phyloP scores from a whole-genome alignment of 2,329 filamentous ascomycete species.

The Chaetomiaceae sp. region DNA sequence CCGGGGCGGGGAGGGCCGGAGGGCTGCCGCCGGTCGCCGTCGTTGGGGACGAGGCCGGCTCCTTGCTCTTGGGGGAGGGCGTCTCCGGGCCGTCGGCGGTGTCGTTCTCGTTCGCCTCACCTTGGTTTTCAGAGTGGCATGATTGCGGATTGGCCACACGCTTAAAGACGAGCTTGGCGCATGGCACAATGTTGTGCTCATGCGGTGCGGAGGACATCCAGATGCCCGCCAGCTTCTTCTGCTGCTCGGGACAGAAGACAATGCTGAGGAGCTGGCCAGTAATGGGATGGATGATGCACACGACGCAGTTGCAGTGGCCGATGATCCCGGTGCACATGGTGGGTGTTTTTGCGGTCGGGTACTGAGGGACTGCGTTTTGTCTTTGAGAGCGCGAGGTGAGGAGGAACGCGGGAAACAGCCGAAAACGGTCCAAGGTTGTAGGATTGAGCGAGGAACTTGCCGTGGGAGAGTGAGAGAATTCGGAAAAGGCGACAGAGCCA shows the following conservation, averaged over 20 bases:
- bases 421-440: too few relatives aligned
- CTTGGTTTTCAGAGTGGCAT: neutral
- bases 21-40: too few relatives aligned
- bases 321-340: conserved; percentile 5
- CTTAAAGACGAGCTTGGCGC: neutral
- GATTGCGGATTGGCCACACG: neutral
- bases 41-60: too few relatives aligned
- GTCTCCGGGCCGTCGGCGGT: too few relatives aligned
- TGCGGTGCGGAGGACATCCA: neutral
- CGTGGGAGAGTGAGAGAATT: too few relatives aligned
- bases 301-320: conserved; percentile 1
- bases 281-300: neutral
- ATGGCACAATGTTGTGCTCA: neutral
- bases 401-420: too few relatives aligned
- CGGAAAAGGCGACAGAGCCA: too few relatives aligned
- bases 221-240: neutral
- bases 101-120: too few relatives aligned
- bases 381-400: neutral
- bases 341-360: neutral
- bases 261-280: neutral
- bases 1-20: neutral
- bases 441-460: too few relatives aligned
- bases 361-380: too few relatives aligned
- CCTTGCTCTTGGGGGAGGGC: too few relatives aligned
- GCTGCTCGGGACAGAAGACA: neutral